Evolutionary conservation across 345 rosid genomes (phyloP).

Genomic region (Hibiscus trionum): DNA sequence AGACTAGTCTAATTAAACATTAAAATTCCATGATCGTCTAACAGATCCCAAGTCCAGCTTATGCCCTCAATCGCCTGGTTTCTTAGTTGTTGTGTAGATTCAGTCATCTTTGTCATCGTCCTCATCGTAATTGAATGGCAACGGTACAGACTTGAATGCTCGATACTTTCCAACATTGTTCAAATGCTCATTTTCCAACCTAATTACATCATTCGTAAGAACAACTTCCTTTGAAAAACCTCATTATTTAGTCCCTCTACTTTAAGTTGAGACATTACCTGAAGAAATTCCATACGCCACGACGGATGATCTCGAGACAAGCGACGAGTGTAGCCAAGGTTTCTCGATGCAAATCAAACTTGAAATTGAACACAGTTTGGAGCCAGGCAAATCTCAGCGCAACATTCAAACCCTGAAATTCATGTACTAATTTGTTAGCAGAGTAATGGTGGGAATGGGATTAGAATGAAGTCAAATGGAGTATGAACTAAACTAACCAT

Average conservation of each 20-base stretch:
- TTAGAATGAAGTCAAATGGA: not conserved
- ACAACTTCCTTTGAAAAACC: too few relatives aligned
- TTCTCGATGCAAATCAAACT: conserved; percentile 23
- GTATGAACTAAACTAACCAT: conserved; percentile 31
- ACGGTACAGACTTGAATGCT: conserved; percentile 69
- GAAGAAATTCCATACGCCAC: conserved; percentile 78
- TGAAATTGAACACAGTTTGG: conserved; percentile 43
- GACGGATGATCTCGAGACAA: conserved; percentile 57
- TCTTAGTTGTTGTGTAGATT: too few relatives aligned
- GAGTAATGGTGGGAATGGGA: not conserved
- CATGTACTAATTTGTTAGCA: not conserved
- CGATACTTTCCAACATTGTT: conserved; percentile 64
- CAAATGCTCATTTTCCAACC: conserved; percentile 72
- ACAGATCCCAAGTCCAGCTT: too few relatives aligned
- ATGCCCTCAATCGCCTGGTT: too few relatives aligned
- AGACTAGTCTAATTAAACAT: too few relatives aligned
- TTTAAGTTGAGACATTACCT: not conserved
- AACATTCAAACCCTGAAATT: conserved; percentile 38
- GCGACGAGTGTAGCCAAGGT: conserved; percentile 45
- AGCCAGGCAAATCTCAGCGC: conserved; percentile 61
- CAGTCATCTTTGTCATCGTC: conserved; percentile 39
- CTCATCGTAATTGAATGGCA: conserved; percentile 59
- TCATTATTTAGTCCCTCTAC: not conserved
- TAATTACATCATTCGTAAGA: conserved; percentile 1
- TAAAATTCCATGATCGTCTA: too few relatives aligned